These are phyloP conservation scores for Rhynchospora pubera DNA, from an alignment of 176 grass and related monocot genomes.

Conservation along the genomic window DNA sequence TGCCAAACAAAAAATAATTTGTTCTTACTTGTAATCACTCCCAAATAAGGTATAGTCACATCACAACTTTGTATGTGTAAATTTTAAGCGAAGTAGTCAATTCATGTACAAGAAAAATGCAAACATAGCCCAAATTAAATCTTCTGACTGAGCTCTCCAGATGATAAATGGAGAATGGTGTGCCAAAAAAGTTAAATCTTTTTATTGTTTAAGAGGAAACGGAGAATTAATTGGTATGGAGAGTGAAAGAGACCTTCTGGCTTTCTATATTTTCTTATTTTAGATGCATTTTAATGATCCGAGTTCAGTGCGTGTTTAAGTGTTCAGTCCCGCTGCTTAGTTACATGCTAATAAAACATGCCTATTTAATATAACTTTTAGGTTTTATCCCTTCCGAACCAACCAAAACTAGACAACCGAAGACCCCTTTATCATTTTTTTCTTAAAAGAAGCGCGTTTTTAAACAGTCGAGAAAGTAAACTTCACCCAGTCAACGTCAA, in stretches of 20 bases:
- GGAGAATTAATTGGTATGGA: background rate
- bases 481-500: no score
- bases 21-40: no score
- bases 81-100: background rate
- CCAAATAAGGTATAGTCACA: background rate
- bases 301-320: background rate
- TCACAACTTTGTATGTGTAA: background rate
- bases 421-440: background rate
- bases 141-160: background rate
- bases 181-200: no score
- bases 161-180: no score
- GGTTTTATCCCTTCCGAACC: background rate
- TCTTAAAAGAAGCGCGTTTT: background rate
- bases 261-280: no score
- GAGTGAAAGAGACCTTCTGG: background rate
- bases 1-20: no score
- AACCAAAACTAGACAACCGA: background rate
- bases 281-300: background rate
- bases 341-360: no score
- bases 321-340: background rate
- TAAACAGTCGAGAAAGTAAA: no score
- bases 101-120: background rate
- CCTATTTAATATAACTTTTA: no score
- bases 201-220: background rate
- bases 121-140: background rate